These are phyloP conservation scores for Limonium bicolor DNA, from an alignment of 148 eudicot genomes.

Conservation along the genomic window DNA sequence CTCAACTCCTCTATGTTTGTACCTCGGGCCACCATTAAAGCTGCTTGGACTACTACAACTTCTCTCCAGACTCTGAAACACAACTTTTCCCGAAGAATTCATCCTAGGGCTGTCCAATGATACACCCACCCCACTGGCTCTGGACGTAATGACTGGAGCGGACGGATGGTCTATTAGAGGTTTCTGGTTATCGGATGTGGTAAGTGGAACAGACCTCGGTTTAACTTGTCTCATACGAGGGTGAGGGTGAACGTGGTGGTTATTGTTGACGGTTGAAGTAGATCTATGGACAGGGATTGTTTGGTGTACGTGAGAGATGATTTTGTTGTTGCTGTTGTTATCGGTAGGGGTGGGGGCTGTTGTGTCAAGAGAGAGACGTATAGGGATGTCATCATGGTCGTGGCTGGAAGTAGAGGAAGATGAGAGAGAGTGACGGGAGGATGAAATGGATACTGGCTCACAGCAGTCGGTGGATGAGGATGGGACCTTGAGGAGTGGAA, in stretches of 20 bases:
- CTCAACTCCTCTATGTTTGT: conserved; percentile 48
- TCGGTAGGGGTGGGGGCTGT: conserved; percentile 17
- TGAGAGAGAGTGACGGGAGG: conserved; percentile 41
- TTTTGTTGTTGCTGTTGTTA: no score
- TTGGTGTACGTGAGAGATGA: no score
- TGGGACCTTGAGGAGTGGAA: conserved; percentile 43
- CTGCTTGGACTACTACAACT: conserved; percentile 86
- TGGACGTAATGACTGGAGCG: not conserved
- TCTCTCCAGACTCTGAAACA: conserved; percentile 56
- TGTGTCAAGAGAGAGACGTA: conserved; percentile 54
- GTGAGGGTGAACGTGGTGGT: conserved; percentile 6
- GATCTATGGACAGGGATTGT: no score
- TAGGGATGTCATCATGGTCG: conserved; percentile 52
- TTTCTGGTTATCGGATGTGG: conserved; percentile 13
- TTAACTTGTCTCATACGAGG: conserved; percentile 22
- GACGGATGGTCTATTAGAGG: conserved; percentile 5
- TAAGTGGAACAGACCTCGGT: conserved; percentile 8
- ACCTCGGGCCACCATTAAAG: conserved; percentile 61
- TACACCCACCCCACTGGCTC: conserved; percentile 10
- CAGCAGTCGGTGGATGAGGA: no score
- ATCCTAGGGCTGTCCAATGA: conserved; percentile 82
- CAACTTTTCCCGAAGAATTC: conserved; percentile 73
- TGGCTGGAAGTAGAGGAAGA: conserved; percentile 55
- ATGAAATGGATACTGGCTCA: conserved; percentile 24
- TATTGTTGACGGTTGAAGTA: not conserved